Evolutionary conservation across 2,329 filamentous ascomycete genomes (phyloP).

Genomic region (Diaporthe ilicicola): DNA sequence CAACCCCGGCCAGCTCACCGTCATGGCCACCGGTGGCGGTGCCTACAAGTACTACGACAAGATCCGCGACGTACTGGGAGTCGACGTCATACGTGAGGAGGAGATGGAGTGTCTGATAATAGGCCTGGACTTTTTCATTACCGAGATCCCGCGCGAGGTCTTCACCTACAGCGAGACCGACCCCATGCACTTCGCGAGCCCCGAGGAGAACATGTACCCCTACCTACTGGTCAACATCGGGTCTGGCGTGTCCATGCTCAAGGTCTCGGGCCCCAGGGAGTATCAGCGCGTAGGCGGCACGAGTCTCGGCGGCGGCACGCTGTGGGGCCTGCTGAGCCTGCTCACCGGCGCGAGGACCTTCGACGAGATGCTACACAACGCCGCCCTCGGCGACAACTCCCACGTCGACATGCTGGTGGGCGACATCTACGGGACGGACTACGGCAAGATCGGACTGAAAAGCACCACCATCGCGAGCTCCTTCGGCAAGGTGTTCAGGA

Average conservation of each 20-base stretch:
- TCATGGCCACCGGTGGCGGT: slow-evolving; percentile 96
- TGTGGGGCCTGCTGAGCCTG: slow-evolving; percentile 93
- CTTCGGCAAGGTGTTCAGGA: slow-evolving; percentile 95
- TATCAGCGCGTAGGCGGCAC: slow-evolving; percentile 94
- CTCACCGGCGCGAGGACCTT: slow-evolving; percentile 95
- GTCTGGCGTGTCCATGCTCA: slow-evolving; percentile 95
- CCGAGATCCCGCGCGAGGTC: slow-evolving; percentile 94
- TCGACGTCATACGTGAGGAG: slow-evolving; percentile 91
- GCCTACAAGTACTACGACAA: slow-evolving; percentile 97
- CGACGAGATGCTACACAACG: slow-evolving; percentile 95
- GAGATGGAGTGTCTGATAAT: slow-evolving; percentile 99
- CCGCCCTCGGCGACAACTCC: slow-evolving; percentile 89
- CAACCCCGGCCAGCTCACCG: slow-evolving; percentile 76
- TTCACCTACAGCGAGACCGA: slow-evolving; percentile 94
- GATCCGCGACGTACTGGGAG: slow-evolving; percentile 82
- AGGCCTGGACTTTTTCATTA: slow-evolving; percentile 98
- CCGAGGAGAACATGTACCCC: slow-evolving; percentile 85
- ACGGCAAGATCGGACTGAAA: slow-evolving; percentile 95
- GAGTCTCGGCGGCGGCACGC: slow-evolving; percentile 93
- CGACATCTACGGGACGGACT: slow-evolving; percentile 96
- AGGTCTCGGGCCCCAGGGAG: slow-evolving; percentile 87
- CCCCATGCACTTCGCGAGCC: slow-evolving; percentile 87
- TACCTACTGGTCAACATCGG: slow-evolving; percentile 99
- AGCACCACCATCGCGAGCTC: slow-evolving; percentile 94
- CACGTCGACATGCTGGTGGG: slow-evolving; percentile 97